Evolutionary conservation across 768 basidiomycete species (phyloP).

Genomic region (Suillus subluteus): DNA sequence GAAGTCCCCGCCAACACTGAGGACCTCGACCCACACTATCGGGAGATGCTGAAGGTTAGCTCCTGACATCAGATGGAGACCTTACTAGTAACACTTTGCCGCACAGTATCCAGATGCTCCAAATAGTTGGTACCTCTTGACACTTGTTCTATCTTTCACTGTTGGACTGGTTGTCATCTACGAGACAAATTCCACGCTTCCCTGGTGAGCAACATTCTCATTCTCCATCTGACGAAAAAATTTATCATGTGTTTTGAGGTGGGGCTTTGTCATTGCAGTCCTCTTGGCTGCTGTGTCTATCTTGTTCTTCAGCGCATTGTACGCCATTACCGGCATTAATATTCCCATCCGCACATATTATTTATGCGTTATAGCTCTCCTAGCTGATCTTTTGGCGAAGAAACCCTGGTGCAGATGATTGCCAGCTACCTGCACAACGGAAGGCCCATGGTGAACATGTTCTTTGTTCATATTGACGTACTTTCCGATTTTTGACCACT

Average conservation of each 20-base stretch:
- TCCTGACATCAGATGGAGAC: constrained; percentile 20
- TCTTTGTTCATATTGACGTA: constrained; percentile 26
- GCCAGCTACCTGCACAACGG: constrained; percentile 41
- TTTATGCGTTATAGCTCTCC: not conserved
- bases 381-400: constrained; percentile 14
- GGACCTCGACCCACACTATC: constrained; percentile 56
- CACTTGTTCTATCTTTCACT: constrained; percentile 37
- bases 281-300: constrained; percentile 52
- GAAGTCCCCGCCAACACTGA: constrained; percentile 38
- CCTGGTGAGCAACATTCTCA: constrained; percentile 50
- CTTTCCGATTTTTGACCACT: constrained; percentile 13
- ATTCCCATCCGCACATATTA: constrained; percentile 24
- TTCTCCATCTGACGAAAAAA: not conserved
- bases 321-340: constrained; percentile 47
- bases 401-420: constrained; percentile 39
- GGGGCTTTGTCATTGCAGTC: constrained; percentile 56
- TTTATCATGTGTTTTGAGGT: constrained; percentile 28
- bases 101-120: constrained; percentile 38
- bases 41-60: constrained; percentile 49
- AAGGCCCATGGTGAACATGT: constrained; percentile 48
- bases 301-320: constrained; percentile 57
- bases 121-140: constrained; percentile 36
- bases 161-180: constrained; percentile 61
- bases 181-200: constrained; percentile 55
- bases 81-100: not conserved